Conservation (phyloP, 306 rosid species). For the Quercus dentata region DNA sequence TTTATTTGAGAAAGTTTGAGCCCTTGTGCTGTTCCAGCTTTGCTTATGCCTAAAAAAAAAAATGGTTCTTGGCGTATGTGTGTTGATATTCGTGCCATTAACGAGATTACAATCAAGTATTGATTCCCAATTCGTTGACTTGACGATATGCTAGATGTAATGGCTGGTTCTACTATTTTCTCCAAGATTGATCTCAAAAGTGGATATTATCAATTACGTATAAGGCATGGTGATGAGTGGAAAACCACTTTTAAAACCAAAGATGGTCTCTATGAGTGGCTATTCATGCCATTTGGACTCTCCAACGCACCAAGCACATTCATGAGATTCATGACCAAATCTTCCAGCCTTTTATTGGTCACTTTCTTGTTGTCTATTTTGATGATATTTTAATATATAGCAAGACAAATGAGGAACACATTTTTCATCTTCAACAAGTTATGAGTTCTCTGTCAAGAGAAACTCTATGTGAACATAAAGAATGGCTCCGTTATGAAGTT, state of each 20-base stretch:
- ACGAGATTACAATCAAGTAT: background rate
- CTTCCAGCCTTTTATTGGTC: background rate
- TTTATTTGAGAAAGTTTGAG: background rate
- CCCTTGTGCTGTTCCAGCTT: background rate
- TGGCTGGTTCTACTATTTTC: background rate
- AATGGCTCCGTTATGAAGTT: too few relatives aligned
- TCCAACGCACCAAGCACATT: slow-evolving; percentile 1
- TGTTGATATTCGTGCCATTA: background rate
- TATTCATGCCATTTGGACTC: slow-evolving; percentile 11
- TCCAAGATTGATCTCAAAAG: background rate
- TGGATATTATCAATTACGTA: background rate
- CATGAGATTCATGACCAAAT: background rate
- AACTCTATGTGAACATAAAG: background rate
- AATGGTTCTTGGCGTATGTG: background rate
- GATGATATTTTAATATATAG: background rate
- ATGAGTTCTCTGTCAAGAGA: background rate
- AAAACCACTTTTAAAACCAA: background rate
- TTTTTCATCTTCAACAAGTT: background rate
- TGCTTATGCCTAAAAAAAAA: background rate
- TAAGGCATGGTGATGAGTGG: background rate
- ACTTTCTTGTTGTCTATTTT: background rate
- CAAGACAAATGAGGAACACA: background rate
- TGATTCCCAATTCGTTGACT: background rate
- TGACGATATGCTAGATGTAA: background rate
- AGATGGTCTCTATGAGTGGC: background rate